A percentile compares a stretch with the other conserved stretches of the same genome.
These are phyloP conservation scores for Datura wrightii DNA, from an alignment of 257 asterid species.

Conservation along the genomic window DNA sequence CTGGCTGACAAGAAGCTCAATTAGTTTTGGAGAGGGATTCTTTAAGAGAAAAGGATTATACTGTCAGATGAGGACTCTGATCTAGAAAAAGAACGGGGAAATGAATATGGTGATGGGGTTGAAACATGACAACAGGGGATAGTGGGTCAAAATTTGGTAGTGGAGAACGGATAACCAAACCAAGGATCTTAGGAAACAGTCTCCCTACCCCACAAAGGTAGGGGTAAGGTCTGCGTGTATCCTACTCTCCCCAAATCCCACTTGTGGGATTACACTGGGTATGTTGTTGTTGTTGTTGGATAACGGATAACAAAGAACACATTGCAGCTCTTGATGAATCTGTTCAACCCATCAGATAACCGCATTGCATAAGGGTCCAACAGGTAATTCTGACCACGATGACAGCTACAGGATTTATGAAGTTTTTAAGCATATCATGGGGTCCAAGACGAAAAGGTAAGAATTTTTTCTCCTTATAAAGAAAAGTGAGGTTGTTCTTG, in stretches of 20 bases:
- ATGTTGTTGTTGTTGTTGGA: neutral
- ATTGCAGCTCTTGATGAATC: neutral
- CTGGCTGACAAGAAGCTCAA: conserved; percentile 1
- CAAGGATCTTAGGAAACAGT: too few relatives aligned
- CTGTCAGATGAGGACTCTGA: conserved; percentile 19
- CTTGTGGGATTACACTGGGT: neutral
- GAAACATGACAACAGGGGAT: neutral
- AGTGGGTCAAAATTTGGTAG: neutral
- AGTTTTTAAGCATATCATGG: conserved; percentile 12
- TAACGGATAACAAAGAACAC: neutral
- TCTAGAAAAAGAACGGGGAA: neutral
- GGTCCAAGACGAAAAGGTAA: neutral
- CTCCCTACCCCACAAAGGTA: too few relatives aligned
- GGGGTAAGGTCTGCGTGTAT: too few relatives aligned
- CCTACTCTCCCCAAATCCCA: too few relatives aligned
- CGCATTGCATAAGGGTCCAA: neutral
- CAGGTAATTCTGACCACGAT: neutral
- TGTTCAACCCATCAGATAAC: conserved; percentile 5
- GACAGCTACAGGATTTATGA: conserved; percentile 3
- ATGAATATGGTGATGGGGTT: conserved; percentile 8
- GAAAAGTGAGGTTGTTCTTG: neutral
- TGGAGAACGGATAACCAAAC: neutral
- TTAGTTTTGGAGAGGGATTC: neutral
- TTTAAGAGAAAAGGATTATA: neutral
- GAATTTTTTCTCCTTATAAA: neutral